phyloP scores from a whole-genome alignment of 192 early-diverging fungal genomes.

The Podila epigama region DNA sequence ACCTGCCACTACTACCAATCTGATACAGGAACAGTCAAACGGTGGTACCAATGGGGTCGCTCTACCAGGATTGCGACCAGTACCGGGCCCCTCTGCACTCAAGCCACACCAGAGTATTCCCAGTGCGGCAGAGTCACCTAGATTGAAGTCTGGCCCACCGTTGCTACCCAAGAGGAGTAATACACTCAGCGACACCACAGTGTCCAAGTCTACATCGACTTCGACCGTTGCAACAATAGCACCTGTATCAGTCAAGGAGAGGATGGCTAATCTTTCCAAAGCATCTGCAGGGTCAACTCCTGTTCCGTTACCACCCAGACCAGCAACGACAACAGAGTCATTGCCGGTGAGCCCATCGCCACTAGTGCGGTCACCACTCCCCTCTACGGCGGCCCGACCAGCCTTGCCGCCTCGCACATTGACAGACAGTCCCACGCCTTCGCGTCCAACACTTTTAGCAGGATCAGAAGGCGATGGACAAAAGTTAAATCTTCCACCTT shows the following conservation, averaged over 20 bases:
- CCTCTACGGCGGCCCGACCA: slow-evolving; percentile 34
- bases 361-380: slow-evolving; percentile 26
- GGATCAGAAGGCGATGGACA: no score
- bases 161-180: slow-evolving; percentile 24
- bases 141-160: slow-evolving; percentile 13
- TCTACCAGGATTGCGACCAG: slow-evolving; percentile 12
- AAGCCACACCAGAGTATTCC: not conserved
- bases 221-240: not conserved
- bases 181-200: not conserved
- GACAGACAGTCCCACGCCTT: slow-evolving; percentile 20
- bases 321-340: not conserved
- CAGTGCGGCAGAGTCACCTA: not conserved
- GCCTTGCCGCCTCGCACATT: slow-evolving; percentile 13
- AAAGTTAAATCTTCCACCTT: no score
- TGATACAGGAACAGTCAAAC: not conserved
- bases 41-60: slow-evolving; percentile 12
- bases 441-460: slow-evolving; percentile 16
- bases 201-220: not conserved
- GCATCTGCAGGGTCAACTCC: slow-evolving; percentile 1
- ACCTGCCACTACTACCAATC: not conserved
- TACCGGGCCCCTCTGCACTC: no score
- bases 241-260: slow-evolving; percentile 26
- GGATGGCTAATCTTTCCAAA: slow-evolving; percentile 32
- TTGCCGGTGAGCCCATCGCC: not conserved
- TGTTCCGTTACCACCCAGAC: slow-evolving; percentile 19